Conservation (phyloP, 129 eudicot species). For the Glebionis coronaria region DNA sequence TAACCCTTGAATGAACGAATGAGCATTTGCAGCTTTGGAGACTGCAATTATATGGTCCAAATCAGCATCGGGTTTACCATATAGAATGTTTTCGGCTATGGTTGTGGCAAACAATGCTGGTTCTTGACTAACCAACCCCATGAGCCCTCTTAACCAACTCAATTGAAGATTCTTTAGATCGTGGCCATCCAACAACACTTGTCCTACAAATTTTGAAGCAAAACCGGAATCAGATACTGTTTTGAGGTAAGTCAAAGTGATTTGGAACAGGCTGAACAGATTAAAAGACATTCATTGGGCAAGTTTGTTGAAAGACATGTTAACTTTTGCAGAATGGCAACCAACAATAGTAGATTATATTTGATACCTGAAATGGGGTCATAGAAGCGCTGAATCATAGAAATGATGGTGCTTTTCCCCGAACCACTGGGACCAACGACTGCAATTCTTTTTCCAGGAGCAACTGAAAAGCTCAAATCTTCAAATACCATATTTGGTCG, state of each 20-base stretch:
- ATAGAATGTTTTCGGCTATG: conserved; percentile 67
- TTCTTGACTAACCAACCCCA: conserved; percentile 90
- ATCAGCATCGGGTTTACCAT: conserved; percentile 58
- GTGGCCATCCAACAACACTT: conserved; percentile 63
- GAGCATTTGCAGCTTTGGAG: conserved; percentile 70
- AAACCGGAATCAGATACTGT: background rate
- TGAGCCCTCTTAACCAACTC: conserved; percentile 75
- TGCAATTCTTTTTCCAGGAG: conserved; percentile 55
- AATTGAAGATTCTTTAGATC: conserved; percentile 48
- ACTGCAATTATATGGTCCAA: conserved; percentile 51
- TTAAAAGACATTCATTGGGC: no score
- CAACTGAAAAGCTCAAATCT: conserved; percentile 52
- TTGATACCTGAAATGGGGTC: conserved; percentile 61
- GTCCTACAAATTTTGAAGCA: conserved; percentile 34
- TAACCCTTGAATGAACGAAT: conserved; percentile 53
- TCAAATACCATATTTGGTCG: conserved; percentile 57
- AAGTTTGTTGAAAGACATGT: no score
- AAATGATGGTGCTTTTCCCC: conserved; percentile 70
- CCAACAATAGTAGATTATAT: background rate
- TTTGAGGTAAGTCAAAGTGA: background rate
- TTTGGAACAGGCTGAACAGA: background rate
- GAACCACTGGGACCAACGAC: conserved; percentile 88
- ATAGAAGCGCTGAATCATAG: conserved; percentile 67
- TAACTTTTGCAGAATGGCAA: no score
- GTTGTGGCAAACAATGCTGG: conserved; percentile 79